Evolutionary conservation across 2,329 filamentous ascomycete species (phyloP).

Genomic region (Westerdykella aurantiaca): DNA sequence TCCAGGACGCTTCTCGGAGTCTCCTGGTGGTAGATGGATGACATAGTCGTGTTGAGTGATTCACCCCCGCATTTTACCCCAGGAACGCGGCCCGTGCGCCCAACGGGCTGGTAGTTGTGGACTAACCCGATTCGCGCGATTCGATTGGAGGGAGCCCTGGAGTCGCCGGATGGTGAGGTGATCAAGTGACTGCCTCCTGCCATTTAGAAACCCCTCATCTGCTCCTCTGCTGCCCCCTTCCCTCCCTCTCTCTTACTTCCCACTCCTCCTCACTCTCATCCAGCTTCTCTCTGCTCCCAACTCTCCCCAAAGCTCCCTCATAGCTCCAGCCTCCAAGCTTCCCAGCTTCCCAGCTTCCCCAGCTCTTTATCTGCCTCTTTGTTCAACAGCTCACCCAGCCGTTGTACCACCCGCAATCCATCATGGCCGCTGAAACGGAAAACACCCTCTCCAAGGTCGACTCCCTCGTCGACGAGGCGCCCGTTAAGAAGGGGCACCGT

Average conservation of each 20-base stretch:
- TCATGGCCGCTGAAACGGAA: conserved; percentile 50
- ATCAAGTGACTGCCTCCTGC: conserved; percentile 29
- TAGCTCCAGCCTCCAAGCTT: conserved; percentile 12
- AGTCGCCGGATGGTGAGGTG: conserved; percentile 23
- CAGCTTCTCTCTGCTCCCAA: conserved; percentile 20
- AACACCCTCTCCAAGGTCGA: conserved; percentile 77
- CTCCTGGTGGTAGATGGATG: too few species aligned
- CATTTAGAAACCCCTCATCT: conserved; percentile 6
- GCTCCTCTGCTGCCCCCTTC: conserved; percentile 30
- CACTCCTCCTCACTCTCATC: conserved; percentile 1
- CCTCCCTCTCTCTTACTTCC: conserved; percentile 16
- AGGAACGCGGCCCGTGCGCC: conserved; percentile 13
- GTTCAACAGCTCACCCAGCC: conserved; percentile 7
- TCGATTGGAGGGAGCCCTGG: conserved; percentile 12
- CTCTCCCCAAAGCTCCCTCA: neutral
- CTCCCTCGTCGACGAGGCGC: conserved; percentile 73
- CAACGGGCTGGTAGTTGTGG: neutral
- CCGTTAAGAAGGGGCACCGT: conserved; percentile 59
- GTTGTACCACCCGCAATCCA: conserved; percentile 13
- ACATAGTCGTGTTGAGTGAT: too few species aligned
- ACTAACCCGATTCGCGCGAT: conserved; percentile 10
- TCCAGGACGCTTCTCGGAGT: too few species aligned
- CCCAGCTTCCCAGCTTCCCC: conserved; percentile 15
- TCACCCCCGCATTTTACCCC: conserved; percentile 23
- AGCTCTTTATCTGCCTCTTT: conserved; percentile 5